Base-by-base conservation (phyloP, 371 early-diverging fungal species). In the Rhizopus sp. region DNA sequence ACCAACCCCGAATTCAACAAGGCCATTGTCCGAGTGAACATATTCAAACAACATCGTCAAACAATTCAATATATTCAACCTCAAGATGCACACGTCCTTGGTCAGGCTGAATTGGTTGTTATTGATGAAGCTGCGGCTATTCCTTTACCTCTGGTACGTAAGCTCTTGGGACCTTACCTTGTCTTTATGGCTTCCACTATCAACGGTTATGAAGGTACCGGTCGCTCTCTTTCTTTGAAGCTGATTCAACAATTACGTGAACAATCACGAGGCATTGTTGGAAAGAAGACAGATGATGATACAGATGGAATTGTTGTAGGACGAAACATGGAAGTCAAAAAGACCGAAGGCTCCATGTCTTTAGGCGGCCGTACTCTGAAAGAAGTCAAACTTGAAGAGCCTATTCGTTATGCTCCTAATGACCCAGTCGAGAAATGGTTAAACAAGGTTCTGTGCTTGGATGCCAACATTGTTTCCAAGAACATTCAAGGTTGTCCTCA, bases 41-140 rank as follows among this genome's bases (percentile, higher is more conserved):
- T 98, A 53, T 96, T 95, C 74, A 85, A 91, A 57, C 92, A 95
- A 65, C 99, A 98, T 78, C 85, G 99, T n/a, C 99, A 98, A 72
- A 98, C 97, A 12, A 92, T 98, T 65, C 97, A 94, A 84, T 98
- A 96, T 67, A 95, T 99, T 65, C 94, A 93, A 70, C 99, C 98
- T 31, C 89, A 93, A 70, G 97, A 97, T 68, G 85, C 91, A 41
- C 90, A 89, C 62, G 90, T 92, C 0, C 85, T 97, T 46, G 88
- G 94, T 31, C 97, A 98, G 75, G 97, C 96, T 12, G 99, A 99
- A 78, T 78, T 99, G 57, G 73, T 99, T 5, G 95, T 99, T 3
- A 96, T 99, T 70, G 99, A 99, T 74, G 99, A 99, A 81, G 99
- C 99, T 23, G 99, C 99, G n/a, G 99, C 99, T 17, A 98, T 99